Evolutionary conservation across 805 yeast genomes (phyloP).

Genomic region (Yarrowia bubula): DNA sequence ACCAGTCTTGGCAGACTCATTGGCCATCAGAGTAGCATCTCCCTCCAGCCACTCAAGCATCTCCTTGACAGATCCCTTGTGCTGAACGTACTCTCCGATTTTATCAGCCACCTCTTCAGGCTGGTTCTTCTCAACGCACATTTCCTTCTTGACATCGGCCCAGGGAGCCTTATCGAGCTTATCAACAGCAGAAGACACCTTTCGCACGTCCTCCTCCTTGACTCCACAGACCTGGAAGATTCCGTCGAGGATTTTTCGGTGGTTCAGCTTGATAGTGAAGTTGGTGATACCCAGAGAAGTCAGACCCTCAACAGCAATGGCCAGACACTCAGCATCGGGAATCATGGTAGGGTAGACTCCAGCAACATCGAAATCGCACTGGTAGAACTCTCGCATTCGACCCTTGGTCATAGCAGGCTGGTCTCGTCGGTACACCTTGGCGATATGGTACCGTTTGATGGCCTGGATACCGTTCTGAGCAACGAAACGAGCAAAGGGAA

Average conservation of each 20-base stretch:
- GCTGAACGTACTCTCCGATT: slow-evolving; percentile 87
- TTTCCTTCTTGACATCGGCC: slow-evolving; percentile 90
- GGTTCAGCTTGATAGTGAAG: slow-evolving; percentile 89
- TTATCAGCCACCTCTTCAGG: slow-evolving; percentile 87
- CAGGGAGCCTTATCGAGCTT: slow-evolving; percentile 94
- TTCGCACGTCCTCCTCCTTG: slow-evolving; percentile 87
- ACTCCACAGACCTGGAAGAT: slow-evolving; percentile 95
- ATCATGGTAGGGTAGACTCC: slow-evolving; percentile 92
- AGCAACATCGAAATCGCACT: slow-evolving; percentile 97
- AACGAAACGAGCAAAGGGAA: slow-evolving; percentile 95
- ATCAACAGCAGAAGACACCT: slow-evolving; percentile 91
- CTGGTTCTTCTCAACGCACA: slow-evolving; percentile 87
- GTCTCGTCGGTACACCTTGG: slow-evolving; percentile 97
- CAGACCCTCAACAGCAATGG: slow-evolving; percentile 80
- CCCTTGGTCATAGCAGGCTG: slow-evolving; percentile 99
- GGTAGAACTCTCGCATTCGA: slow-evolving; percentile 99
- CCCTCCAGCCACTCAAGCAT: slow-evolving; percentile 51
- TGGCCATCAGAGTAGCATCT: slow-evolving; percentile 58
- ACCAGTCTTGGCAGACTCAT: slow-evolving; percentile 77
- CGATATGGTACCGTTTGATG: slow-evolving; percentile 94
- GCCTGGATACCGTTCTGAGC: slow-evolving; percentile 90
- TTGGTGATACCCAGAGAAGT: slow-evolving; percentile 79
- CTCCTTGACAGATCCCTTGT: slow-evolving; percentile 57
- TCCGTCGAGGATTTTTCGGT: slow-evolving; percentile 94
- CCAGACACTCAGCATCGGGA: slow-evolving; percentile 89